These are phyloP conservation scores for Hypoxylon perforatum DNA, from an alignment of 495 filamentous ascomycete genomes.

Conservation along the genomic window DNA sequence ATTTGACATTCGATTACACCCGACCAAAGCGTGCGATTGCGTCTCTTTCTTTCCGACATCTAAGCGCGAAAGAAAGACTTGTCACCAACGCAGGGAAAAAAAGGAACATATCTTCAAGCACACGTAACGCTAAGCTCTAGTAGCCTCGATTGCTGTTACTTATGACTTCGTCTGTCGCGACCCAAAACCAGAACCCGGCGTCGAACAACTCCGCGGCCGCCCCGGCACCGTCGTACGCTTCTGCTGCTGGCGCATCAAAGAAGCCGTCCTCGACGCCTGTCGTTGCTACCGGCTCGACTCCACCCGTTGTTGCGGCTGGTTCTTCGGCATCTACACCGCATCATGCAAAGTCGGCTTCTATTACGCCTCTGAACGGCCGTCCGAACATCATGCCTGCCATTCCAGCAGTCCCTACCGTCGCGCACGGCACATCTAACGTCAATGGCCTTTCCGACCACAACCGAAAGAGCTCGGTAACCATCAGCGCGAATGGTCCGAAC, in stretches of 20 bases:
- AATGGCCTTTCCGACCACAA: slow-evolving; percentile 75
- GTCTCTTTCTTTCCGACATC: slow-evolving; percentile 38
- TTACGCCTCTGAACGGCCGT: slow-evolving; percentile 86
- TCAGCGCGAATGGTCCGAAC: slow-evolving; percentile 79
- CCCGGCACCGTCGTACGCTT: slow-evolving; percentile 74
- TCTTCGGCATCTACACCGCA: slow-evolving; percentile 73
- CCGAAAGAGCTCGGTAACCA: slow-evolving; percentile 87
- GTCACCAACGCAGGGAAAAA: slow-evolving; percentile 20
- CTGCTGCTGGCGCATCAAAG: slow-evolving; percentile 82
- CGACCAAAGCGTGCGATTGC: slow-evolving; percentile 27
- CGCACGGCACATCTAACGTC: slow-evolving; percentile 70
- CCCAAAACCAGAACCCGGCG: slow-evolving; percentile 64
- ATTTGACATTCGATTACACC: slow-evolving; percentile 60
- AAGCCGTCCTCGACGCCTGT: slow-evolving; percentile 73
- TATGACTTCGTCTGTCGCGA: slow-evolving; percentile 65
- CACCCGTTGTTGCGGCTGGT: slow-evolving; percentile 72
- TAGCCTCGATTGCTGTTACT: slow-evolving; percentile 48
- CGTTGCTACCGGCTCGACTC: slow-evolving; percentile 75
- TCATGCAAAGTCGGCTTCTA: slow-evolving; percentile 80
- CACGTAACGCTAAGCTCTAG: slow-evolving; percentile 26
- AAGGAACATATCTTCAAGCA: slow-evolving; percentile 24
- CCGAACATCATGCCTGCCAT: slow-evolving; percentile 77
- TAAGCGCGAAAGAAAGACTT: slow-evolving; percentile 38
- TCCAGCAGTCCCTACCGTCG: slow-evolving; percentile 57
- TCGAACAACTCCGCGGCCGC: slow-evolving; percentile 70